A percentile compares a stretch with the other conserved stretches of the same genome.
These are phyloP conservation scores for Penicillium glabrum DNA, from an alignment of 2,329 filamentous ascomycete species.

Conservation along the genomic window DNA sequence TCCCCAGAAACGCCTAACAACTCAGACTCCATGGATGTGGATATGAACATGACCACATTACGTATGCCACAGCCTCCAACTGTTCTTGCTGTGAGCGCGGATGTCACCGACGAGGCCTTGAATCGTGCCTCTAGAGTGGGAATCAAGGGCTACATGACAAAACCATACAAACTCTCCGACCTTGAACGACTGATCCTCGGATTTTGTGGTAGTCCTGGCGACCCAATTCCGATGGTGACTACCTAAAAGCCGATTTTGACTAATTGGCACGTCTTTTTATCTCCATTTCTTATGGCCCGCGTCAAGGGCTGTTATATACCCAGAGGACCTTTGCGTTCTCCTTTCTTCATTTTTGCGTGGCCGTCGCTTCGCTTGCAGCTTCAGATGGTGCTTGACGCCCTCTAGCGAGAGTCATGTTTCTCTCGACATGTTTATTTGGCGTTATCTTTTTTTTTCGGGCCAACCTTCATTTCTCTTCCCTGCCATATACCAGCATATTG, in stretches of 20 bases:
- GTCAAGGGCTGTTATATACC: conserved; percentile 13
- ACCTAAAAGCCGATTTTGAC: neutral
- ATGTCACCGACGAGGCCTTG: conserved; percentile 64
- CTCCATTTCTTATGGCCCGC: neutral
- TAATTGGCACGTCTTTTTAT: neutral
- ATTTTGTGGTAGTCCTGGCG: conserved; percentile 37
- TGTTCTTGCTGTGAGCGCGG: conserved; percentile 65
- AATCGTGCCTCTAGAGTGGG: conserved; percentile 61
- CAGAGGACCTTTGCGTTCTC: conserved; percentile 4
- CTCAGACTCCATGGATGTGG: conserved; percentile 18
- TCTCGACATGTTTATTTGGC: conserved; percentile 8
- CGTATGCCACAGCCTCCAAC: conserved; percentile 44
- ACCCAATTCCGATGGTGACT: conserved; percentile 1
- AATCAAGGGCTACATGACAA: conserved; percentile 69
- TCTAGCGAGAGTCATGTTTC: neutral
- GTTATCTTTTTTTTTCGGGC: conserved; percentile 6
- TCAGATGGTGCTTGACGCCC: neutral
- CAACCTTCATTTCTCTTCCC: conserved; percentile 7
- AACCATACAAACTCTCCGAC: conserved; percentile 64
- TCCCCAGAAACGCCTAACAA: conserved; percentile 9
- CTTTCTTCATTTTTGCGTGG: neutral
- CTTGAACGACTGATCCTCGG: conserved; percentile 60
- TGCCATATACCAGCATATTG: conserved; percentile 20
- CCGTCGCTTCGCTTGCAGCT: neutral
- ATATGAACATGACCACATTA: conserved; percentile 3